Evolutionary conservation across 805 yeast species (phyloP).

Genomic region (Candida pseudoglaebosa): DNA sequence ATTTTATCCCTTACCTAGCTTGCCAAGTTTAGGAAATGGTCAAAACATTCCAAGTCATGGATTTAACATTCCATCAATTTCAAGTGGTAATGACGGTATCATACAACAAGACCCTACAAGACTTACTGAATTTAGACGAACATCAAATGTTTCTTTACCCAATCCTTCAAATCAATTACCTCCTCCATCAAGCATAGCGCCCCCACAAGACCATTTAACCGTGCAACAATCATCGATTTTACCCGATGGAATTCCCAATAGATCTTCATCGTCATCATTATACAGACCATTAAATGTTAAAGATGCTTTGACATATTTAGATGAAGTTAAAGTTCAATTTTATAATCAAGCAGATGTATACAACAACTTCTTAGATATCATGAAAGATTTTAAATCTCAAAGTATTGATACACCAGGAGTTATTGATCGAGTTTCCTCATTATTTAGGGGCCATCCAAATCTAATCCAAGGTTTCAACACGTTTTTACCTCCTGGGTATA

Average conservation of each 20-base stretch:
- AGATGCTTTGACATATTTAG: slow-evolving; percentile 92
- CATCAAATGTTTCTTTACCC: slow-evolving; percentile 19
- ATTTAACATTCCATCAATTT: slow-evolving; percentile 46
- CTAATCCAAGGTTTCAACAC: slow-evolving; percentile 97
- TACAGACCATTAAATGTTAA: slow-evolving; percentile 88
- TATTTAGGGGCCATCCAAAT: slow-evolving; percentile 90
- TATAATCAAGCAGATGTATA: slow-evolving; percentile 91
- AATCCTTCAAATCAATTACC: slow-evolving; percentile 20
- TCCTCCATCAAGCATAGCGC: slow-evolving; percentile 24
- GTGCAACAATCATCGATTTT: slow-evolving; percentile 9
- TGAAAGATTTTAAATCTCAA: slow-evolving; percentile 98
- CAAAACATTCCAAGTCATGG: slow-evolving; percentile 38
- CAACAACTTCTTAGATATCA: slow-evolving; percentile 91
- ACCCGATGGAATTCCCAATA: slow-evolving; percentile 36
- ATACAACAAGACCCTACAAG: slow-evolving; percentile 8
- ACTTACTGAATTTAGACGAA: slow-evolving; percentile 19
- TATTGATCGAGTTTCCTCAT: slow-evolving; percentile 86
- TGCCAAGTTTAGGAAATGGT: slow-evolving; percentile 46
- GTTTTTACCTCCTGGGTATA: slow-evolving; percentile 93
- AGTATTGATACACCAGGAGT: slow-evolving; percentile 98
- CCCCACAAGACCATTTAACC: slow-evolving; percentile 11
- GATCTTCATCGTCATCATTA: slow-evolving; percentile 38
- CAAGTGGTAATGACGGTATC: slow-evolving; percentile 21
- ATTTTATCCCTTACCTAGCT: slow-evolving; percentile 48
- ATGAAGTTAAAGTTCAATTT: slow-evolving; percentile 92